These are phyloP conservation scores for Nidularia sp. DNA, from an alignment of 768 basidiomycete genomes.

Conservation along the genomic window DNA sequence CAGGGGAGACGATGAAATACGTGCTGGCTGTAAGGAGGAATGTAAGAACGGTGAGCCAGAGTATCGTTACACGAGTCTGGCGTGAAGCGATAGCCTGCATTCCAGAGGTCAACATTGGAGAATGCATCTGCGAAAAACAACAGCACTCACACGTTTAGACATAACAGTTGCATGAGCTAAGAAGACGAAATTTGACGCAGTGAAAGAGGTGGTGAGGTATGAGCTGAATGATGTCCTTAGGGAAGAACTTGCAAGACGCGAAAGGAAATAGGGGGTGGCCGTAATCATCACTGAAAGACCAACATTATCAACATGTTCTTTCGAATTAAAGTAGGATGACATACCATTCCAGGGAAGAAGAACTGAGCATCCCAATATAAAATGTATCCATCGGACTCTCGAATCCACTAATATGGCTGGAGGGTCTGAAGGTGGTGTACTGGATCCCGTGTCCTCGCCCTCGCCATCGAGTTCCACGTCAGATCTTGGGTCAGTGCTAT, in stretches of 20 bases:
- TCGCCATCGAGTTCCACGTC: slow-evolving; percentile 28
- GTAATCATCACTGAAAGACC: slow-evolving; percentile 69
- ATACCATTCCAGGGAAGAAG: slow-evolving; percentile 90
- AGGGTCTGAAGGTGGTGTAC: slow-evolving; percentile 16
- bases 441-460: slow-evolving; percentile 8
- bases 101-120: neutral
- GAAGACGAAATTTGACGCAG: slow-evolving; percentile 60
- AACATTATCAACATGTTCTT: neutral
- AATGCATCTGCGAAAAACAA: neutral
- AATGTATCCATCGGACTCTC: slow-evolving; percentile 60
- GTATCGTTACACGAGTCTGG: slow-evolving; percentile 48
- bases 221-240: slow-evolving; percentile 59
- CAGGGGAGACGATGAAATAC: slow-evolving; percentile 47
- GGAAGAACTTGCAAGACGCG: slow-evolving; percentile 59
- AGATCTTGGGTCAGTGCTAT: slow-evolving; percentile 7
- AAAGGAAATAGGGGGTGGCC: slow-evolving; percentile 76
- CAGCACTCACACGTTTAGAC: slow-evolving; percentile 53
- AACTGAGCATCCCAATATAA: slow-evolving; percentile 73
- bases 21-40: slow-evolving; percentile 65
- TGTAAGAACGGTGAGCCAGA: slow-evolving; percentile 49
- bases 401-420: slow-evolving; percentile 28
- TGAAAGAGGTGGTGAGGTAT: slow-evolving; percentile 61
- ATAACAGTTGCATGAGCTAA: slow-evolving; percentile 73
- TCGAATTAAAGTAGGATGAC: slow-evolving; percentile 10
- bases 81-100: slow-evolving; percentile 56